A percentile compares a stretch with the other conserved stretches of the same genome.
Conservation (phyloP, 345 rosid genomes). For the Hibiscus mutabilis region DNA sequence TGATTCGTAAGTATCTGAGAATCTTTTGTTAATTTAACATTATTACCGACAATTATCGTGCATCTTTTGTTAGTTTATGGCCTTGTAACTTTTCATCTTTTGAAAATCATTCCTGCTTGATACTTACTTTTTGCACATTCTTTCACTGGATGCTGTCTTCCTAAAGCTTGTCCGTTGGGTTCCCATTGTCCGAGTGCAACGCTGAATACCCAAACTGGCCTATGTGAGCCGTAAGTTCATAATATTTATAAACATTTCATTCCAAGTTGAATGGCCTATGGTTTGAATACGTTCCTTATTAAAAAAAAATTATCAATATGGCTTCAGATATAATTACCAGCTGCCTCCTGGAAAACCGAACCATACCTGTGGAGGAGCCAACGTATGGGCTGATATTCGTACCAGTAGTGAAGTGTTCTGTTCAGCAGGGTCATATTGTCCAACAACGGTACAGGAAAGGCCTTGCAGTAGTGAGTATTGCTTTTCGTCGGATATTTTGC, state of each 20-base stretch:
- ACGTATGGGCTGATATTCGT: constrained; percentile 75
- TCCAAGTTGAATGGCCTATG: background rate
- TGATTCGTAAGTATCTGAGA: constrained; percentile 66
- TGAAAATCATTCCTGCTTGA: background rate
- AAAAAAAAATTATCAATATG: background rate
- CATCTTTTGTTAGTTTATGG: background rate
- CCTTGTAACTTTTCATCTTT: background rate
- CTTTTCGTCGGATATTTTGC: background rate
- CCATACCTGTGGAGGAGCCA: constrained; percentile 95
- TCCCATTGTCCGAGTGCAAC: constrained; percentile 57
- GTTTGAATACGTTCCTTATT: constrained; percentile 1
- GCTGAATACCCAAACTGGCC: constrained; percentile 39
- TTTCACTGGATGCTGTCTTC: constrained; percentile 4
- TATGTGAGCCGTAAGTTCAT: constrained; percentile 66
- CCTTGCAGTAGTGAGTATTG: constrained; percentile 56
- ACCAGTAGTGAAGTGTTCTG: constrained; percentile 73
- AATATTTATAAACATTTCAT: constrained; percentile 1
- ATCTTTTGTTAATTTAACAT: constrained; percentile 6
- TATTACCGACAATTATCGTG: background rate
- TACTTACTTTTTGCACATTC: background rate
- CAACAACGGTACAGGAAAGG: constrained; percentile 31
- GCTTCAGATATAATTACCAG: constrained; percentile 74
- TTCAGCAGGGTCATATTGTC: constrained; percentile 55
- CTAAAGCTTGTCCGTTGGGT: constrained; percentile 69
- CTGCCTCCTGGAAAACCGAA: constrained; percentile 55